Base-by-base conservation (phyloP, 805 yeast species). In the Wickerhamomyces ciferrii region DNA sequence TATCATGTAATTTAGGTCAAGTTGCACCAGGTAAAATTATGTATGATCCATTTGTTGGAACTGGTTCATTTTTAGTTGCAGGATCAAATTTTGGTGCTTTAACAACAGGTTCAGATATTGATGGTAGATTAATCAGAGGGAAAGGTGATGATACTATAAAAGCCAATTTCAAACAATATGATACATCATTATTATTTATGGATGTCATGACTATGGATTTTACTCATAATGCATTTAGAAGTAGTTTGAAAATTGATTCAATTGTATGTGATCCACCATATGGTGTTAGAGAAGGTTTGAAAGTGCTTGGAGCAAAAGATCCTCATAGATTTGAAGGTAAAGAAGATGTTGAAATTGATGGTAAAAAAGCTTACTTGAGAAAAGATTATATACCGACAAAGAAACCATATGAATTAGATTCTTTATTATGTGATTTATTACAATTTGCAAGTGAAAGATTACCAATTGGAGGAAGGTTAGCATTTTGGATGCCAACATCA, bases 401-500 rank as follows among this genome's bases (percentile, higher is more conserved):
- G 61, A 91, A 88, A 63, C 92, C 96, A 1, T 90, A 89, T 60
- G 84, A 86, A 47, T 72, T 94, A 53, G 88, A 87, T 52, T 70
- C 79, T 39, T 69, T 94, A 53, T 68, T 94, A 36, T 87, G 84
- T 54, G 97, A 92, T 60, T 69, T 94, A 34, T 69, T 94, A 37
- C 64, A 72, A 19, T 94, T 85, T 70, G 76, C 96, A 0, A 79
- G 90, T 3, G 70, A 74, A 14, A 76, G 91, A 55, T 71, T 94
- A 45, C 87, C 86, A 0, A 66, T 80, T 2, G 79, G 78, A 8
- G 96, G 97, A 1, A 71, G 98, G 52, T 71, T 94, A 32, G 87
- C 94, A 24, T 91, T 90, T 64, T 94, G 99, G 99, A 88, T 91
- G 94, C 99, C 99, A 0, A 85, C 96, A 1, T 96, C 97, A 1